These are phyloP conservation scores for Tolypocladium paradoxum DNA, from an alignment of 2,329 filamentous ascomycete genomes.

Conservation along the genomic window DNA sequence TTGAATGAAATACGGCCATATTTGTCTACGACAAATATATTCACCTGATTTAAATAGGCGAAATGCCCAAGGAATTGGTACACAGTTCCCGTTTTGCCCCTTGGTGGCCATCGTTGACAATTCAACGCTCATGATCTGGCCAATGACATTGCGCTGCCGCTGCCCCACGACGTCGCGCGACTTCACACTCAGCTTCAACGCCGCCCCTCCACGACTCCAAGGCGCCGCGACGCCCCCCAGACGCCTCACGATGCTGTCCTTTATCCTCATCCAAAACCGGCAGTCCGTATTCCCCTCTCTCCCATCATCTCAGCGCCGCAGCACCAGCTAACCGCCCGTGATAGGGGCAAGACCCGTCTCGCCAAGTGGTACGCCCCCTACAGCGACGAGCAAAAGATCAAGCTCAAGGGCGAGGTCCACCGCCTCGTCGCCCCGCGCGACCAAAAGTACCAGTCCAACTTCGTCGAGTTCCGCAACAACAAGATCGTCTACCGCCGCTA, in stretches of 20 bases:
- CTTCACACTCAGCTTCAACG: not conserved
- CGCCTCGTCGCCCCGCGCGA: constrained; percentile 94
- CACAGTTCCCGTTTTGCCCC: too few relatives aligned
- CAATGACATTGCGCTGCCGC: not conserved
- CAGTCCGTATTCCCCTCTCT: constrained; percentile 45
- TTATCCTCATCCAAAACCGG: constrained; percentile 82
- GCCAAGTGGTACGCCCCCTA: constrained; percentile 99
- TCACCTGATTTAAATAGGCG: too few relatives aligned
- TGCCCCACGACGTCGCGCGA: not conserved
- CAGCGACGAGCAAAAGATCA: constrained; percentile 98
- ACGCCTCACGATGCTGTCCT: constrained; percentile 54
- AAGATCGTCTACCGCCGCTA: constrained; percentile 98
- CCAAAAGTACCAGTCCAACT: constrained; percentile 99
- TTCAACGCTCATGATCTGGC: too few relatives aligned
- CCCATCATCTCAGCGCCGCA: not conserved
- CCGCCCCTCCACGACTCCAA: not conserved
- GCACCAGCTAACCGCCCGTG: constrained; percentile 3
- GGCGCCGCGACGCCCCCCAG: not conserved
- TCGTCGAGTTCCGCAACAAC: constrained; percentile 90
- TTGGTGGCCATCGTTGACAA: too few relatives aligned
- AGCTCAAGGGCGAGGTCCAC: constrained; percentile 97
- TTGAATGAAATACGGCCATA: too few relatives aligned
- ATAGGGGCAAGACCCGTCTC: constrained; percentile 90
- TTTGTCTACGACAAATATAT: too few relatives aligned
- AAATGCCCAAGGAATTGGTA: too few relatives aligned